phyloP scores from a whole-genome alignment of 768 basidiomycete species.

The Pulveroboletus sp. region DNA sequence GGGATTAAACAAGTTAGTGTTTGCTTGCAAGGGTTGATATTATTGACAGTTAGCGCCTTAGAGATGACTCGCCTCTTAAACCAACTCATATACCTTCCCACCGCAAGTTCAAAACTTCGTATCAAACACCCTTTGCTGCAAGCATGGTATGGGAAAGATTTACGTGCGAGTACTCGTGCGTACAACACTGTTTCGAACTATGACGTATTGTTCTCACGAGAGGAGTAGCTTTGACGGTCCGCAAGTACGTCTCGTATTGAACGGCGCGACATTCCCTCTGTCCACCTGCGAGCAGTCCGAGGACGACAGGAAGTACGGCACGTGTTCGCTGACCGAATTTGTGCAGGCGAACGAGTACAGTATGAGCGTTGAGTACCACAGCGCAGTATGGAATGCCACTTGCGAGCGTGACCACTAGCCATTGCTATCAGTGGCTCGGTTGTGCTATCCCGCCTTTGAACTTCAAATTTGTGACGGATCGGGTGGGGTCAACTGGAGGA shows the following conservation, averaged over 20 bases:
- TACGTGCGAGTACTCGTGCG: constrained; percentile 33
- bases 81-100: constrained; percentile 19
- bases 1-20: constrained; percentile 33
- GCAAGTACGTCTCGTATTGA: constrained; percentile 39
- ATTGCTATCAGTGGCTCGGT: too few relatives aligned
- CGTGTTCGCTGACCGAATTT: constrained; percentile 35
- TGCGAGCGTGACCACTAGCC: constrained; percentile 21
- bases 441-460: too few relatives aligned
- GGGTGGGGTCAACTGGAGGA: too few relatives aligned
- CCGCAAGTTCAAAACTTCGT: constrained; percentile 35
- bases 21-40: not conserved
- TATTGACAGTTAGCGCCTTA: constrained; percentile 6
- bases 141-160: constrained; percentile 42
- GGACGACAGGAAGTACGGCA: constrained; percentile 31
- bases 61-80: constrained; percentile 30
- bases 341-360: constrained; percentile 26
- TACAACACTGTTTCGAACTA: not conserved
- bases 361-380: constrained; percentile 25
- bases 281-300: constrained; percentile 26
- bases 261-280: constrained; percentile 36
- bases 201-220: not conserved
- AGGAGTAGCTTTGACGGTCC: constrained; percentile 28
- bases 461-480: too few relatives aligned
- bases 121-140: constrained; percentile 39
- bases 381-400: constrained; percentile 33